A percentile compares a stretch with the other conserved stretches of the same genome.
phyloP scores from a whole-genome alignment of 768 basidiomycete species.

The Tricholoma sp. region DNA sequence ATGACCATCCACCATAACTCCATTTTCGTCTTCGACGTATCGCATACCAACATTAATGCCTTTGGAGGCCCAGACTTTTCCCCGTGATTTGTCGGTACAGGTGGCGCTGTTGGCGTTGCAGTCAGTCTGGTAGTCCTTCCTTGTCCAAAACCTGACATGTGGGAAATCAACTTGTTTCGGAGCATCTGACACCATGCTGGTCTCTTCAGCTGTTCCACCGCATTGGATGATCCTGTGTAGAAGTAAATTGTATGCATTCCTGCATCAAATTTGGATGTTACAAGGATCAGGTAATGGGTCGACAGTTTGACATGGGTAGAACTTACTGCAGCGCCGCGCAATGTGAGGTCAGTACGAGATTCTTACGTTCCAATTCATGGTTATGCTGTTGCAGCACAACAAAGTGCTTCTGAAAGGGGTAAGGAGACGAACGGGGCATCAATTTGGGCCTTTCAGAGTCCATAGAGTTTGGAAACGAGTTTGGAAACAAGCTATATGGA shows the following conservation, averaged over 20 bases:
- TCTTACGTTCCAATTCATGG: not conserved
- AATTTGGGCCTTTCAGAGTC: no score
- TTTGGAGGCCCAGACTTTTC: not conserved
- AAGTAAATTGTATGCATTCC: not conserved
- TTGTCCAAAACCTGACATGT: not conserved
- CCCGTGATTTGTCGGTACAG: not conserved
- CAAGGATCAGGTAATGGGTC: no score
- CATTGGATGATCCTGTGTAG: not conserved
- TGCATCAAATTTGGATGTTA: no score
- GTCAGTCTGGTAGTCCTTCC: not conserved
- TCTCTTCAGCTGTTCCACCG: not conserved
- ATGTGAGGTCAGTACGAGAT: not conserved
- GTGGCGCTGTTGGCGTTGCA: not conserved
- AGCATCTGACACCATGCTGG: no score
- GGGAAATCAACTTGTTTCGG: not conserved
- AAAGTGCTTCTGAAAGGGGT: no score
- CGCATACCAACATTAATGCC: not conserved
- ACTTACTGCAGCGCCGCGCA: not conserved
- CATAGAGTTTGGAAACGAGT: no score
- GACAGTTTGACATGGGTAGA: not conserved
- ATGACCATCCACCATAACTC: not conserved
- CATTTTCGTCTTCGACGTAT: not conserved
- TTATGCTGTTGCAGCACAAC: not conserved
- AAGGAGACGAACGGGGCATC: no score
- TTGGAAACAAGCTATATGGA: no score